phyloP scores from a whole-genome alignment of 2,329 filamentous ascomycete genomes.

The Amauroascus verrucosus region DNA sequence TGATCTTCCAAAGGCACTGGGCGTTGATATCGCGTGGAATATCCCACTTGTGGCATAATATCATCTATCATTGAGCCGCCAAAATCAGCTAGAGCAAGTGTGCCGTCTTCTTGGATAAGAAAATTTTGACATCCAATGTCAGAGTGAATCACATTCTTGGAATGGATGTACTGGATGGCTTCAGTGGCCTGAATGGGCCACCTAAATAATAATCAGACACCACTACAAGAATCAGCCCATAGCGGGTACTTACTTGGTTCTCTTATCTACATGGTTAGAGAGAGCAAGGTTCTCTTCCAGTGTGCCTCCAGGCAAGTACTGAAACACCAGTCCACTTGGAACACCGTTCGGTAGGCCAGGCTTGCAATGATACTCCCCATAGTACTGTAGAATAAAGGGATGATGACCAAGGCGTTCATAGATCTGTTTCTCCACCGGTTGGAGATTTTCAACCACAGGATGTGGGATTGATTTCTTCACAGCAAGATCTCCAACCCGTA shows the following conservation, averaged over 20 bases:
- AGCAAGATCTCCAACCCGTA: constrained; percentile 4
- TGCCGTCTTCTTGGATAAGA: constrained; percentile 7
- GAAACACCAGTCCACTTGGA: constrained; percentile 10
- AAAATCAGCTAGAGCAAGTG: constrained; percentile 5
- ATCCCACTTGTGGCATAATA: neutral
- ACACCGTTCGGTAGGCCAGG: constrained; percentile 1
- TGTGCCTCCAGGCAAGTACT: constrained; percentile 4
- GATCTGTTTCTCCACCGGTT: constrained; percentile 10
- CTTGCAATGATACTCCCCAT: constrained; percentile 7
- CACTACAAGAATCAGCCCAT: neutral
- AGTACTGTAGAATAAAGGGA: constrained; percentile 9
- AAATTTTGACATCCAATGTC: constrained; percentile 12
- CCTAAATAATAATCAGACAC: constrained; percentile 2
- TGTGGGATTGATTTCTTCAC: constrained; percentile 5
- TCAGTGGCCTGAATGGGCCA: constrained; percentile 11
- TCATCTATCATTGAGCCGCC: constrained; percentile 12
- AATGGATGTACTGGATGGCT: constrained; percentile 13
- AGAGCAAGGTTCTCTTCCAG: constrained; percentile 9
- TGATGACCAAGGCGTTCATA: constrained; percentile 11
- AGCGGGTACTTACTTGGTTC: constrained; percentile 1
- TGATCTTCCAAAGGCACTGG: neutral
- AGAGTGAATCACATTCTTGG: constrained; percentile 8
- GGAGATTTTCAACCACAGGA: constrained; percentile 2
- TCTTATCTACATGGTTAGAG: neutral
- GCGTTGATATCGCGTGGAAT: constrained; percentile 5